These are phyloP conservation scores for Fraxinus pennsylvanica DNA, from an alignment of 257 asterid species.

Conservation along the genomic window DNA sequence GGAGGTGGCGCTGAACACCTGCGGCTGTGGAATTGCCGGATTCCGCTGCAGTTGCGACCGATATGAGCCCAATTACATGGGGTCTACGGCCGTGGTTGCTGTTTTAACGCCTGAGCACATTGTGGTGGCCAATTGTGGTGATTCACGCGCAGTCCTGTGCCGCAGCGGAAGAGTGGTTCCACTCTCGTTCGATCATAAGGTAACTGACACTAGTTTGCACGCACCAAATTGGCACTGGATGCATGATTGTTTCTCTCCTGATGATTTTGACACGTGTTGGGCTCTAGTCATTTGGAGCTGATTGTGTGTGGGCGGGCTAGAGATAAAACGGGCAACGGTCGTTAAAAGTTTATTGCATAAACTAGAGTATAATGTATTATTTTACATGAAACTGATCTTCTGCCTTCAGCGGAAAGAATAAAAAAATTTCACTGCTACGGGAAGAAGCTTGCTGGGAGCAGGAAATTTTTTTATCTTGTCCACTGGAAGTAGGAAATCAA, in stretches of 20 bases:
- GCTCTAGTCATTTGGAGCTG: background rate
- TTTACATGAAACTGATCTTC: too few relatives aligned
- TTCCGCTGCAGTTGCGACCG: background rate
- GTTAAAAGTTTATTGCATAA: too few relatives aligned
- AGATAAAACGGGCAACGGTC: background rate
- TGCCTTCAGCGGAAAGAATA: too few relatives aligned
- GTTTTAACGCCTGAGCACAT: slow-evolving; percentile 25
- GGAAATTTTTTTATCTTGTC: too few relatives aligned
- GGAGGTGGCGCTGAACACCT: background rate
- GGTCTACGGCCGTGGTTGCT: slow-evolving; percentile 33
- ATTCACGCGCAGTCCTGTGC: slow-evolving; percentile 35
- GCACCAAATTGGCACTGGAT: background rate
- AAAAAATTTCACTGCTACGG: too few relatives aligned
- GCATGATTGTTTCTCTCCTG: background rate
- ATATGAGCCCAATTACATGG: background rate
- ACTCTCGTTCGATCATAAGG: slow-evolving; percentile 38
- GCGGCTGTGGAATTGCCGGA: background rate
- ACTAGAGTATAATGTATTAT: too few relatives aligned
- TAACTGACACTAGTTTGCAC: background rate
- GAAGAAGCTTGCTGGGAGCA: too few relatives aligned
- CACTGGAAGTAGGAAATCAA: too few relatives aligned
- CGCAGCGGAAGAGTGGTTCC: slow-evolving; percentile 23
- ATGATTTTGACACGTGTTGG: background rate
- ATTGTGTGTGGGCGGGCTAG: background rate
- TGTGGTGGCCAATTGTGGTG: slow-evolving; percentile 34